Conservation (phyloP, 768 basidiomycete genomes). For the Rhodotorula graminis region DNA sequence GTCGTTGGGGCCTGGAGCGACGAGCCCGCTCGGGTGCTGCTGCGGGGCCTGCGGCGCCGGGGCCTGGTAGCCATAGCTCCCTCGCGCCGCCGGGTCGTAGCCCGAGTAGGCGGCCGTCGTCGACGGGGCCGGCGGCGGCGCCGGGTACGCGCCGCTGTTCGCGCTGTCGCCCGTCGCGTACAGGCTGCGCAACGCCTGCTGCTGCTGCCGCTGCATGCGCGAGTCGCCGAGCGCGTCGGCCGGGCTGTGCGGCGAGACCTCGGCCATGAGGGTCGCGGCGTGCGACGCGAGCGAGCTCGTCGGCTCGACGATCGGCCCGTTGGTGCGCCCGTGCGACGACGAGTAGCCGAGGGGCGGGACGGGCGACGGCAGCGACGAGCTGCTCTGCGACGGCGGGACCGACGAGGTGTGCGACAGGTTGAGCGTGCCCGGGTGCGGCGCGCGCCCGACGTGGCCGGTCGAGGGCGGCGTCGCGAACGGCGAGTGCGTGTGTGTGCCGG, state of each 20-base stretch:
- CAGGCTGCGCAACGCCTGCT: neutral
- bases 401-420: neutral
- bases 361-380: neutral
- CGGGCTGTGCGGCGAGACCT: slow-evolving; percentile 1
- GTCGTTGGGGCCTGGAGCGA: neutral
- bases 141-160: neutral
- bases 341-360: neutral
- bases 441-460: neutral
- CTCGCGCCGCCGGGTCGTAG: neutral
- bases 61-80: neutral
- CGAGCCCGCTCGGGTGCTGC: slow-evolving; percentile 1
- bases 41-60: neutral
- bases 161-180: neutral
- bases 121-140: no score
- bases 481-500: neutral
- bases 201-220: neutral
- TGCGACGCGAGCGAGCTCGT: neutral
- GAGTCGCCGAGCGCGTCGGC: neutral
- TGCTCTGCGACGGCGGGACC: neutral
- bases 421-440: neutral
- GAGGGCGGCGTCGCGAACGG: slow-evolving; percentile 12
- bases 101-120: neutral
- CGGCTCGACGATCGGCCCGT: neutral
- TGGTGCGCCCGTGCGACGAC: neutral
- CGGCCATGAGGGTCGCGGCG: neutral